Conservation (phyloP, 1,284 basidiomycete genomes). For the Ceratobasidium sp. region DNA sequence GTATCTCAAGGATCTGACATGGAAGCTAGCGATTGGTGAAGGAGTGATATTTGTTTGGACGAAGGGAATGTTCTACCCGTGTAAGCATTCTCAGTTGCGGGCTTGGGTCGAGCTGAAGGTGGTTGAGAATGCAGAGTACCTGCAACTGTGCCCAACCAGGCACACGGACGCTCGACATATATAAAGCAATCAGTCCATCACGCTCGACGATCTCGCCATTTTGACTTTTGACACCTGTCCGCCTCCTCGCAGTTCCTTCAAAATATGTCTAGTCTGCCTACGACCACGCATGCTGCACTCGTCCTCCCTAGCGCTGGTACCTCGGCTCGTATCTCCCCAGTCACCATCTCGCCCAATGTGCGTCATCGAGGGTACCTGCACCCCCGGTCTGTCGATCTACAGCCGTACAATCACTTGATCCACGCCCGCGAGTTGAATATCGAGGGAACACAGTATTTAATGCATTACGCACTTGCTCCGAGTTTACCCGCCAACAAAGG, state of each 20-base stretch:
- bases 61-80: not conserved
- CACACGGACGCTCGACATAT: too few species aligned
- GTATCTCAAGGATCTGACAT: not conserved
- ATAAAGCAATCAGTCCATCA: conserved; percentile 1
- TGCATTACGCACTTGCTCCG: conserved; percentile 1
- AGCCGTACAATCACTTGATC: not conserved
- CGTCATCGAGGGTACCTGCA: not conserved
- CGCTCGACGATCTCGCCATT: not conserved
- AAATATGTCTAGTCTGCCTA: conserved; percentile 9
- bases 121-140: not conserved
- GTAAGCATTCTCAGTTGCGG: not conserved
- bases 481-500: conserved; percentile 11
- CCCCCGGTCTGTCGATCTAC: not conserved
- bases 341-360: not conserved
- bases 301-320: conserved; percentile 2
- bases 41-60: not conserved
- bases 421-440: not conserved
- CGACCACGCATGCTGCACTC: not conserved
- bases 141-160: too few species aligned
- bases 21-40: not conserved
- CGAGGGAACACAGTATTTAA: not conserved
- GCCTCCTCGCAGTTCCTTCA: not conserved
- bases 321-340: conserved; percentile 16
- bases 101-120: not conserved
- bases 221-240: not conserved